Evolutionary conservation across 352 stramenopile genomes (phyloP).

Genomic region (Phytophthora pisi): DNA sequence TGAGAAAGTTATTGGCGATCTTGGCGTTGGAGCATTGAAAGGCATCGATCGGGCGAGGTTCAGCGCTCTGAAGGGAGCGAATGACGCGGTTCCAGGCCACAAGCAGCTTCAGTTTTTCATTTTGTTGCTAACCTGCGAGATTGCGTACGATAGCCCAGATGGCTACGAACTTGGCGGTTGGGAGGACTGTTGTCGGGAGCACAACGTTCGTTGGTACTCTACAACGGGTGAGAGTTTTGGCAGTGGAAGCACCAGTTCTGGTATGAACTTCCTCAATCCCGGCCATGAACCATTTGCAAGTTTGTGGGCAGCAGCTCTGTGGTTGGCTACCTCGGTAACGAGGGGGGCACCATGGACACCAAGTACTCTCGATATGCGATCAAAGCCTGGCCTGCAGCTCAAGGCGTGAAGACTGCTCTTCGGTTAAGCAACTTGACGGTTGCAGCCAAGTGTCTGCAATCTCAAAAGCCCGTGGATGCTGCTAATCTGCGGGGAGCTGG

Average conservation of each 20-base stretch:
- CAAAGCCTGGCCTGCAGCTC: not conserved
- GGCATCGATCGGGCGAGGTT: constrained; percentile 17
- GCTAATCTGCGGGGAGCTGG: not conserved
- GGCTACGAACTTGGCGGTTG: not conserved
- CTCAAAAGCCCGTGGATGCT: not conserved
- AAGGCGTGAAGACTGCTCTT: not conserved
- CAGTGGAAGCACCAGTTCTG: not conserved
- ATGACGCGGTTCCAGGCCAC: constrained; percentile 1
- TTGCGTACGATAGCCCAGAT: not conserved
- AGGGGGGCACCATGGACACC: not conserved
- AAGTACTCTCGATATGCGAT: not conserved
- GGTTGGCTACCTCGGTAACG: constrained; percentile 2
- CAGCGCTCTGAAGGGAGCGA: constrained; percentile 1
- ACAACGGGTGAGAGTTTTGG: not conserved
- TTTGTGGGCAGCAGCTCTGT: not conserved
- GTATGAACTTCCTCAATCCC: constrained; percentile 7
- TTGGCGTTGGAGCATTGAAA: constrained; percentile 21
- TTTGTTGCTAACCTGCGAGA: not conserved
- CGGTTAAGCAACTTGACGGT: not conserved
- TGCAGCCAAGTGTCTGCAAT: not conserved
- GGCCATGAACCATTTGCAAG: not conserved
- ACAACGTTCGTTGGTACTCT: not conserved
- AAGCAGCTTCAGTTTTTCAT: constrained; percentile 21
- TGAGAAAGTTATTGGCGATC: constrained; percentile 9
- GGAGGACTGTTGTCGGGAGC: not conserved